Conservation (phyloP, 495 filamentous ascomycete species). For the Aspergillus bertholletiae region DNA sequence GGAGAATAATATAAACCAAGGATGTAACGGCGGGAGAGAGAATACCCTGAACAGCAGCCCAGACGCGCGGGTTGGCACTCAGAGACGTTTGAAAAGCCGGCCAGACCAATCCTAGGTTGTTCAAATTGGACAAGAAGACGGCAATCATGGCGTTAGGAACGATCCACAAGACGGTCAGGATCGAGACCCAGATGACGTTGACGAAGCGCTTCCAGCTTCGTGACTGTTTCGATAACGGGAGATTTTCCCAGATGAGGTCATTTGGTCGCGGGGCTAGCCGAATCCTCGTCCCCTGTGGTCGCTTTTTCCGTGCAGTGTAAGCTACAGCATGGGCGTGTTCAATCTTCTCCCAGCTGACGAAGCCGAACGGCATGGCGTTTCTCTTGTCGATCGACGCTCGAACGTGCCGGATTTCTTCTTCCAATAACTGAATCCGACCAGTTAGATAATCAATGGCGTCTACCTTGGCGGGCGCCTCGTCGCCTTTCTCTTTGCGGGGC, state of each 20-base stretch:
- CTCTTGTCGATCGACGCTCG: conserved; percentile 79
- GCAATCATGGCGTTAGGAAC: conserved; percentile 95
- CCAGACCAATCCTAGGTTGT: conserved; percentile 80
- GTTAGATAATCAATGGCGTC: conserved; percentile 95
- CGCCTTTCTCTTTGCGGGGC: conserved; percentile 61
- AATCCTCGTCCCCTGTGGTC: conserved; percentile 75
- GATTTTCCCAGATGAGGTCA: conserved; percentile 95
- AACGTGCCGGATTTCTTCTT: conserved; percentile 78
- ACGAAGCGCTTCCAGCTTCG: conserved; percentile 69
- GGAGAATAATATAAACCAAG: conserved; percentile 81
- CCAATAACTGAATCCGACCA: conserved; percentile 75
- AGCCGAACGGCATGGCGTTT: conserved; percentile 85
- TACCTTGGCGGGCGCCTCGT: conserved; percentile 51
- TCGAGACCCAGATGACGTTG: conserved; percentile 76
- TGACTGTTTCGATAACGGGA: conserved; percentile 61
- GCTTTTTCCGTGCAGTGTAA: conserved; percentile 72
- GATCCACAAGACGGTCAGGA: conserved; percentile 84
- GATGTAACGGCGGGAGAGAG: conserved; percentile 88
- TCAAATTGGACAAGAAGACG: conserved; percentile 83
- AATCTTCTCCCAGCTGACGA: conserved; percentile 88
- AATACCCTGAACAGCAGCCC: conserved; percentile 92
- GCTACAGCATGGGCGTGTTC: conserved; percentile 85
- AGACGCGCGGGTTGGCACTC: conserved; percentile 55
- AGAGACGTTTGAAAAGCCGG: conserved; percentile 64
- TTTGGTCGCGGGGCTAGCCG: conserved; percentile 78